Base-by-base conservation (phyloP, 768 basidiomycete genomes). In the Termitomyces bulborhizus region DNA sequence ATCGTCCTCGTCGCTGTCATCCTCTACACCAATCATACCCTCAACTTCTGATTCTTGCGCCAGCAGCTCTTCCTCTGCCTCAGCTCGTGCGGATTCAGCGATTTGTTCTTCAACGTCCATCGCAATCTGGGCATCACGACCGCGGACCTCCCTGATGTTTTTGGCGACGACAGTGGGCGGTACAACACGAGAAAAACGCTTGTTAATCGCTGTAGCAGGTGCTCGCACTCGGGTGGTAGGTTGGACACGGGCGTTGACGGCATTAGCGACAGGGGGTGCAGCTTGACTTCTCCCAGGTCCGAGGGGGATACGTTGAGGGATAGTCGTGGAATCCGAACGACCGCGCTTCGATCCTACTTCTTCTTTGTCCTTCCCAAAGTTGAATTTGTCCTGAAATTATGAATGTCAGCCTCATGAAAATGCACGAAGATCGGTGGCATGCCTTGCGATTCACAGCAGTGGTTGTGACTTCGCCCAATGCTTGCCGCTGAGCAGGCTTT, bases 391-490 rank as follows among this genome's bases (percentile, higher is more conserved):
- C 81, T 83, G 55, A 48, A 6, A 29, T 29, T 27, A 63, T 65
- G 51, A 41, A 51, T 67, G 57, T 62, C 52, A 67, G 65, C 58
- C 55, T 12, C 37, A 24, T n/a, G 34, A 46, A 39, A 31, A 56
- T 31, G 49, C 13, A 26, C 49, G 54, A 49, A 58, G 43, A 49
- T 53, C 43, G 39, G 45, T 46, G 65, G 49, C 47, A 16, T 65
- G 87, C 88, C 75, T 87, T 90, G 67, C 84, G 82, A 69, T 90
- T 90, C 50, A 90, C 81, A 54, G 86, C 84, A 57, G 81, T 81
- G 49, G 81, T 85, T 44, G 88, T 88, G 59, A 94, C 91, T 71
- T 93, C 92, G 56, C 84, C 82, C 48, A 95, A 78, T 40, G 85
- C 90, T 32, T 86, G 78, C 60, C 93, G 81, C 67, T 76, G 71